Evolutionary conservation across 2,329 filamentous ascomycete genomes (phyloP).

Genomic region (Coleophoma cylindrospora): DNA sequence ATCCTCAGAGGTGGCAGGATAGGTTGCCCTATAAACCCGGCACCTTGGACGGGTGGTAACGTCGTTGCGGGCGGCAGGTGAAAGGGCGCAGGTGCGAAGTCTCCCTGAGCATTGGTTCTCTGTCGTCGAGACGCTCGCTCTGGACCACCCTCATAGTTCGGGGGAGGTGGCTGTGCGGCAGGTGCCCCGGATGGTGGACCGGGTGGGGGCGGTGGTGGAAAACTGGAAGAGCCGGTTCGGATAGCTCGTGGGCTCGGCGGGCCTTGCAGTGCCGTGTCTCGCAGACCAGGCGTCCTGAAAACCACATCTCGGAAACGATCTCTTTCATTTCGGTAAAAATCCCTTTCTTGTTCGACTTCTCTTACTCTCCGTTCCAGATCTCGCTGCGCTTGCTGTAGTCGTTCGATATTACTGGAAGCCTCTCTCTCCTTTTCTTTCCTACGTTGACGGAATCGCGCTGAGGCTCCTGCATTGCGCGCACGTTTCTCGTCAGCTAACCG

Average conservation of each 20-base stretch:
- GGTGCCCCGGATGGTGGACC: neutral
- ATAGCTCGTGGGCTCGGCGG: slow-evolving; percentile 42
- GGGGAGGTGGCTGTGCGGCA: slow-evolving; percentile 6
- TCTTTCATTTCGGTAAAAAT: slow-evolving; percentile 70
- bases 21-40: slow-evolving; percentile 14
- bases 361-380: slow-evolving; percentile 53
- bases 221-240: slow-evolving; percentile 13
- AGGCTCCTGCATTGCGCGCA: slow-evolving; percentile 79
- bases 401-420: slow-evolving; percentile 62
- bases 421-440: slow-evolving; percentile 80
- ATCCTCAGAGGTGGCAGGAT: slow-evolving; percentile 25
- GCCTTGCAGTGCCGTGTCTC: slow-evolving; percentile 44
- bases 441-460: slow-evolving; percentile 73
- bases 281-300: slow-evolving; percentile 50
- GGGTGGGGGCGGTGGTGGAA: slow-evolving; percentile 12
- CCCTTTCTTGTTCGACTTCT: slow-evolving; percentile 55
- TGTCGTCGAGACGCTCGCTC: slow-evolving; percentile 24
- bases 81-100: slow-evolving; percentile 21
- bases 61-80: slow-evolving; percentile 20
- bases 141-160: slow-evolving; percentile 6
- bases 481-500: slow-evolving; percentile 81
- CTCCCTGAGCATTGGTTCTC: slow-evolving; percentile 23
- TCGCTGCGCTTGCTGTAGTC: slow-evolving; percentile 65
- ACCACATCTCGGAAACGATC: slow-evolving; percentile 68
- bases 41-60: slow-evolving; percentile 19